Percentiles rank a stretch among this genome's conserved stretches.
phyloP scores from a whole-genome alignment of 495 filamentous ascomycete species.

The Massariosphaeria phaeospora region DNA sequence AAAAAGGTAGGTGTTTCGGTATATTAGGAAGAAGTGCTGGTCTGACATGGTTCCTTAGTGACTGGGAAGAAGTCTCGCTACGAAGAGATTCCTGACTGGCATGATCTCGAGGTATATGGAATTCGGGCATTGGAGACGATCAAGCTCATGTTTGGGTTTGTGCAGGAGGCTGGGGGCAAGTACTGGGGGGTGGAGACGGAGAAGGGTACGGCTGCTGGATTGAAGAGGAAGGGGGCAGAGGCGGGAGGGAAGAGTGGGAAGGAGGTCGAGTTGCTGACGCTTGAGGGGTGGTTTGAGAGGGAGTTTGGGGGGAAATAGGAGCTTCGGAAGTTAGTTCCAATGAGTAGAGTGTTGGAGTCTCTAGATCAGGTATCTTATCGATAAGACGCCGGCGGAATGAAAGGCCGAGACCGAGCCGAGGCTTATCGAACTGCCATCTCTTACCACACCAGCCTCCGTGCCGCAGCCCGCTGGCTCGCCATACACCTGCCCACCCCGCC shows the following conservation, averaged over 20 bases:
- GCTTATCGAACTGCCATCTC: no score
- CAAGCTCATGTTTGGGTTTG: conserved; percentile 17
- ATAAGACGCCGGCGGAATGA: no score
- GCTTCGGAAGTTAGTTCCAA: no score
- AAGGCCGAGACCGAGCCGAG: no score
- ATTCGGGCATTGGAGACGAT: conserved; percentile 11
- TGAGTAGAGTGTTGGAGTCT: no score
- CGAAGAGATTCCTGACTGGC: conserved; percentile 10
- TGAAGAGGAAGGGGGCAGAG: conserved; percentile 16
- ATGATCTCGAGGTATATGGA: conserved; percentile 12
- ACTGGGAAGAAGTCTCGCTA: conserved; percentile 15
- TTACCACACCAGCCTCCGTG: no score
- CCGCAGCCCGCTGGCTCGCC: no score
- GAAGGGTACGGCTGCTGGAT: neutral
- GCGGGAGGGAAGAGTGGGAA: conserved; percentile 12
- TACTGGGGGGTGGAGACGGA: conserved; percentile 22
- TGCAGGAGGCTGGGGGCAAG: conserved; percentile 11
- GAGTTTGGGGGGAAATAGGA: conserved; percentile 8
- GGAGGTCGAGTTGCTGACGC: conserved; percentile 10
- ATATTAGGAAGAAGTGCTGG: no score
- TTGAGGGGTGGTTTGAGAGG: conserved; percentile 15
- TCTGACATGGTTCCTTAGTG: neutral
- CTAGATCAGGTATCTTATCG: no score
- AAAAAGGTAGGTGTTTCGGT: conserved; percentile 17
- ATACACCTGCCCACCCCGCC: no score